These are phyloP conservation scores for Xylaria sp. DNA, from an alignment of 2,329 filamentous ascomycete species.

Conservation along the genomic window DNA sequence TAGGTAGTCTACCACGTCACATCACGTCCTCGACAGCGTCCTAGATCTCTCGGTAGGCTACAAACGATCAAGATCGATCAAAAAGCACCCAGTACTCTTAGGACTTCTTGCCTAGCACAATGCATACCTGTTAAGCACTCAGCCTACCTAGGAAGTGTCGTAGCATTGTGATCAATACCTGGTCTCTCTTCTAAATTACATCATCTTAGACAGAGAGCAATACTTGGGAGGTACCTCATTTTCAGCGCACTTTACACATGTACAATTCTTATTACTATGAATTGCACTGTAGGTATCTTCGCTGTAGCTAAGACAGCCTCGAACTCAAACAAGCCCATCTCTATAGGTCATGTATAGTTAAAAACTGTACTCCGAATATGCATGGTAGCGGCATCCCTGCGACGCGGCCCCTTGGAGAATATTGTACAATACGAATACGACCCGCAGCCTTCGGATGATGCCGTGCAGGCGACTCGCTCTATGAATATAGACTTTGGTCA, in stretches of 20 bases:
- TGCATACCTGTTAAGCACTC: no score
- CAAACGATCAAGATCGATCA: not conserved
- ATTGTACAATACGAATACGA: constrained; percentile 28
- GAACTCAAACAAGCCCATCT: constrained; percentile 9
- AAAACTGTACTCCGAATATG: constrained; percentile 32
- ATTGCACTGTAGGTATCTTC: constrained; percentile 18
- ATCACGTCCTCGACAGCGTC: not conserved
- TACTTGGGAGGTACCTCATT: not conserved
- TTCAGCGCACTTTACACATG: constrained; percentile 1
- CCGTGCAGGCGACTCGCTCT: constrained; percentile 1
- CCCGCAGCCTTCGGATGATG: constrained; percentile 6
- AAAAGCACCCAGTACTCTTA: not conserved
- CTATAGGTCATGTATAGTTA: constrained; percentile 11
- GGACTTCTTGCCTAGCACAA: not conserved
- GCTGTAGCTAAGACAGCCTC: constrained; percentile 12
- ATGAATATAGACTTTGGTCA: constrained; percentile 8
- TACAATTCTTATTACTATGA: constrained; percentile 31
- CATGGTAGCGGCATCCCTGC: constrained; percentile 25
- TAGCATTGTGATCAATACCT: not conserved
- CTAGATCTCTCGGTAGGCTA: constrained; percentile 2
- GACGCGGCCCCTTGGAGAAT: constrained; percentile 18
- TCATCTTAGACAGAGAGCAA: not conserved
- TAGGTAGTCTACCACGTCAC: not conserved
- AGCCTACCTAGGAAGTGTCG: no score
- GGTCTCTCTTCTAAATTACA: not conserved